Evolutionary conservation across 352 stramenopile species (phyloP), one percentile per base, ranked within the genome.

Genomic region (Blastocystis sp.): DNA sequence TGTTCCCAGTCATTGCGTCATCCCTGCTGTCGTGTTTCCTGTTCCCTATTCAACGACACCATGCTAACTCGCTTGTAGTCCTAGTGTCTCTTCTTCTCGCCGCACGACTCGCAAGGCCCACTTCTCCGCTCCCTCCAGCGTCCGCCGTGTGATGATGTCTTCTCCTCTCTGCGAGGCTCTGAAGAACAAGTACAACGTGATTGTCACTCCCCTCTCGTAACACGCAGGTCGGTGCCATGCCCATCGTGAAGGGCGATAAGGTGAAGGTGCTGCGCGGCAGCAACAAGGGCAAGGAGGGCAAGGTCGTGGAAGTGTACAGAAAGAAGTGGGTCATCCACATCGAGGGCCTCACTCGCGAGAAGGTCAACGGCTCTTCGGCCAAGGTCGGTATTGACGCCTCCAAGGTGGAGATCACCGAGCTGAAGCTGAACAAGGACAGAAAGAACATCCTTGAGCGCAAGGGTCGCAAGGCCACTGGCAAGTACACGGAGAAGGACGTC

Each of bases 251-350:
- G 92, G 96, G 98, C 88, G 97, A 99, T 89, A 96, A 99, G 91
- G 97, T 99, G 69, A 94, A 95, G 77, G 96, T 99, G 82, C 94
- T 98, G 70, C 94, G 96, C 91, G 97, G 96, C 80, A 94, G 94
- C 82, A 97, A 96, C 94, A 99, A 99, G 94, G 92, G 91, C 80
- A 94, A 95, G 90, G 96, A 99, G 92, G 97, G 97, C 89, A 98
- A 98, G 91, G 95, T 99, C 56, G 97, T 94, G 70, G 93, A 93
- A 34, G 94, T 96, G 79, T 99, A 98, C 93, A 94, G 97, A 90
- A 98, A 98, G 92, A 99, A 99, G 93, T 99, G 98, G 91, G 96
- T 98, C 76, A 97, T 99, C 90, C 96, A 99, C 92, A 94, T 99
- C 86, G 96, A 99, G 91, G 94, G 96, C 90, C 95, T 99, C 88